Conservation (phyloP, 192 early-diverging fungal genomes). For the Powellomyces hirtus region DNA sequence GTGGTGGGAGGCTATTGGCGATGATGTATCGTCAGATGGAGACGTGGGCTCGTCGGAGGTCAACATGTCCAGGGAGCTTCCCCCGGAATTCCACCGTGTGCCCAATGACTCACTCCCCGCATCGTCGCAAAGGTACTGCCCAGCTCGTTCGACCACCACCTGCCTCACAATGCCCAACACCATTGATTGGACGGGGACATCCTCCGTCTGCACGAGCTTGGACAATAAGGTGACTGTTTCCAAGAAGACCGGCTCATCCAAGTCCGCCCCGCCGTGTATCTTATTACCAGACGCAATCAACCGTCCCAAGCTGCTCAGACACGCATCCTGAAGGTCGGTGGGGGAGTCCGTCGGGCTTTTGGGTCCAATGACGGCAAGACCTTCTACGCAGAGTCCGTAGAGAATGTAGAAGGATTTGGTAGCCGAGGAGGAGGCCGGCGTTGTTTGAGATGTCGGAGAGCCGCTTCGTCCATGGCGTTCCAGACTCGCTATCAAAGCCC, state of each 20-base stretch:
- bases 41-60: background rate
- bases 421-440: background rate
- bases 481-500: background rate
- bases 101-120: background rate
- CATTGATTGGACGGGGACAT: conserved; percentile 51
- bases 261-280: background rate
- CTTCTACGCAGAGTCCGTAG: conserved; percentile 70
- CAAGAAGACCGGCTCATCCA: conserved; percentile 54
- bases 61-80: background rate
- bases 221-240: conserved; percentile 73
- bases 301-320: background rate
- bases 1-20: background rate
- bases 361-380: conserved; percentile 4
- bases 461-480: background rate
- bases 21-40: background rate
- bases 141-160: conserved; percentile 41
- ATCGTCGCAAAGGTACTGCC: background rate
- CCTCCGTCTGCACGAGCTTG: conserved; percentile 69
- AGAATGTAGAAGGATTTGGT: conserved; percentile 59
- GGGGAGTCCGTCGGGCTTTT: background rate
- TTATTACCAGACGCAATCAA: background rate
- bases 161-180: conserved; percentile 54
- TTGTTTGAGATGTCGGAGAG: background rate
- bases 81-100: background rate
- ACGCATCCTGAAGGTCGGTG: background rate